These are phyloP conservation scores for Fusarium lyarnte DNA, from an alignment of 2,329 filamentous ascomycete genomes.

Conservation along the genomic window DNA sequence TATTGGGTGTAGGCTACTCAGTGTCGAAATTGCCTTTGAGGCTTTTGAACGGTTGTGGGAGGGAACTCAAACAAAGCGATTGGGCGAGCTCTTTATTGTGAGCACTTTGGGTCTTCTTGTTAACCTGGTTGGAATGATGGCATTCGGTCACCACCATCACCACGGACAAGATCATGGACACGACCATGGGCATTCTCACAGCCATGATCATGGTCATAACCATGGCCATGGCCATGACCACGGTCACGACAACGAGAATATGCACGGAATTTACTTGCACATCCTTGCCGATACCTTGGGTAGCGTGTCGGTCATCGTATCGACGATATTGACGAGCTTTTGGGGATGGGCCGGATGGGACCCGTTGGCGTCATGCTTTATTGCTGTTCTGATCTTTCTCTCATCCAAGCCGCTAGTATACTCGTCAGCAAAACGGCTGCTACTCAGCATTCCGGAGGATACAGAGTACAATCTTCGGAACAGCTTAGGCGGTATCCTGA, in stretches of 20 bases:
- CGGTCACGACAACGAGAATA: slow-evolving; percentile 91
- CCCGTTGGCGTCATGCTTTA: slow-evolving; percentile 91
- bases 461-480: slow-evolving; percentile 90
- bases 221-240: slow-evolving; percentile 51
- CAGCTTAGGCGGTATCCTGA: slow-evolving; percentile 82
- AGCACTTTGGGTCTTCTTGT: slow-evolving; percentile 87
- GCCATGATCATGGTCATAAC: slow-evolving; percentile 47
- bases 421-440: slow-evolving; percentile 81
- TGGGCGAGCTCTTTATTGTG: slow-evolving; percentile 88
- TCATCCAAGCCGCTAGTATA: slow-evolving; percentile 89
- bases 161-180: slow-evolving; percentile 60
- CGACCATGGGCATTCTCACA: slow-evolving; percentile 47
- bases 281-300: slow-evolving; percentile 94
- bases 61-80: slow-evolving; percentile 82
- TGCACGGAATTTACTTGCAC: slow-evolving; percentile 96
- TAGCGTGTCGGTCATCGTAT: slow-evolving; percentile 92
- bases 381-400: slow-evolving; percentile 91
- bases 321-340: slow-evolving; percentile 86
- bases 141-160: slow-evolving; percentile 78
- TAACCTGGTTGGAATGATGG: slow-evolving; percentile 90
- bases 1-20: slow-evolving; percentile 74
- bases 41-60: slow-evolving; percentile 88
- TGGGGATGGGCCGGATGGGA: slow-evolving; percentile 95
- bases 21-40: slow-evolving; percentile 95
- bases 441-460: slow-evolving; percentile 85